These are phyloP conservation scores for Immersiella caudata DNA, from an alignment of 495 filamentous ascomycete species.

Conservation along the genomic window DNA sequence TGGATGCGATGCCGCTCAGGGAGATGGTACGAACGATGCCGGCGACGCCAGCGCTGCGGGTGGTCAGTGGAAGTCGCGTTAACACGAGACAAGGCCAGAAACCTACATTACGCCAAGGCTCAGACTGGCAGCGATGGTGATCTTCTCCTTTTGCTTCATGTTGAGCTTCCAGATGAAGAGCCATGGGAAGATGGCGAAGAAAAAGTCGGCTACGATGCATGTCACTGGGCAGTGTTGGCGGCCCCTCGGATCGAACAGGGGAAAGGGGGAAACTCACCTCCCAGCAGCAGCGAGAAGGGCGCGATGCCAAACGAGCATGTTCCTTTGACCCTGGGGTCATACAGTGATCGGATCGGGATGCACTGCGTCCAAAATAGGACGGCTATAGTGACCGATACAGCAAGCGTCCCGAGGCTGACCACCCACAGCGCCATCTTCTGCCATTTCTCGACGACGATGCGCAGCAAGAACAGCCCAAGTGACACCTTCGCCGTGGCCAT, in stretches of 20 bases:
- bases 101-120: slow-evolving; percentile 54
- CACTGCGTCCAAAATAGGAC: slow-evolving; percentile 25
- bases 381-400: background rate
- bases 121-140: slow-evolving; percentile 51
- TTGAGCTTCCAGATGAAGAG: slow-evolving; percentile 54
- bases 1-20: slow-evolving; percentile 16
- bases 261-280: slow-evolving; percentile 16
- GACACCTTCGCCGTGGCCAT: slow-evolving; percentile 46
- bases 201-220: slow-evolving; percentile 46
- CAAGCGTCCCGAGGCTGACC: slow-evolving; percentile 11
- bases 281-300: slow-evolving; percentile 26
- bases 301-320: slow-evolving; percentile 21
- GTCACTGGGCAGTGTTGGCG: slow-evolving; percentile 9
- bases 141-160: slow-evolving; percentile 49
- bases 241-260: background rate
- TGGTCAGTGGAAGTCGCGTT: background rate
- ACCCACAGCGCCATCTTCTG: slow-evolving; percentile 38
- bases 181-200: slow-evolving; percentile 51
- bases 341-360: slow-evolving; percentile 18
- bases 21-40: slow-evolving; percentile 23
- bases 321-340: slow-evolving; percentile 23
- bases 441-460: slow-evolving; percentile 40
- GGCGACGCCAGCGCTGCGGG: slow-evolving; percentile 13
- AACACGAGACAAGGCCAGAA: too few species aligned
- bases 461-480: slow-evolving; percentile 45